phyloP scores from a whole-genome alignment of 202 grass and related monocot genomes.

The Schoenoplectus tabernaemontani region DNA sequence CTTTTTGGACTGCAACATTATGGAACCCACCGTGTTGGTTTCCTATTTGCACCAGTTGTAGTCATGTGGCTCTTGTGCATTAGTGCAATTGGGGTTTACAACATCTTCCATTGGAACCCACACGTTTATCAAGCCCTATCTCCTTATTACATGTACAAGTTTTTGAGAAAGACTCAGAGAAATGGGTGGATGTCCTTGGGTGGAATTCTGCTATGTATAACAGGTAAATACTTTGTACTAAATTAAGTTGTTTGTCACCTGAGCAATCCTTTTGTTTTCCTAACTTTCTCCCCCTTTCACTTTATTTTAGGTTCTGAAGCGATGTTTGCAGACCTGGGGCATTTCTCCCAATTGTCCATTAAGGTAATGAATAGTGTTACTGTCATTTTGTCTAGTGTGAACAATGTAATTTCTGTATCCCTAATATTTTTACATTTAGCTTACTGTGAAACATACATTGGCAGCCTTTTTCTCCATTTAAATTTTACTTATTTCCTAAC shows the following conservation, averaged over 20 bases:
- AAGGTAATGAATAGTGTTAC: slow-evolving; percentile 41
- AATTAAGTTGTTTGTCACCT: slow-evolving; percentile 13
- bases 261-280: not conserved
- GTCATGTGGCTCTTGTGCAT: slow-evolving; percentile 90
- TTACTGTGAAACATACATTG: too few species aligned
- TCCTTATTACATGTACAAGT: slow-evolving; percentile 98
- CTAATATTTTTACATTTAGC: not conserved
- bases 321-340: slow-evolving; percentile 97
- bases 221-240: slow-evolving; percentile 41
- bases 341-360: slow-evolving; percentile 94
- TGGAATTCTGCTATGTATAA: slow-evolving; percentile 85
- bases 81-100: slow-evolving; percentile 81
- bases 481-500: not conserved
- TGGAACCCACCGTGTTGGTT: slow-evolving; percentile 82
- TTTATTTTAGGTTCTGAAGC: slow-evolving; percentile 84
- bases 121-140: slow-evolving; percentile 85
- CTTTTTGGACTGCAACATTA: slow-evolving; percentile 97
- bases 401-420: not conserved
- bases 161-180: slow-evolving; percentile 84
- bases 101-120: slow-evolving; percentile 85
- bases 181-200: slow-evolving; percentile 99
- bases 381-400: not conserved
- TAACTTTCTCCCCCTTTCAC: slow-evolving; percentile 1
- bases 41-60: slow-evolving; percentile 90
- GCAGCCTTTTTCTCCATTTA: not conserved